A percentile compares a stretch with the other conserved stretches of the same genome.
Conservation (phyloP, 1,284 basidiomycete species). For the Austroboletus niveus region DNA sequence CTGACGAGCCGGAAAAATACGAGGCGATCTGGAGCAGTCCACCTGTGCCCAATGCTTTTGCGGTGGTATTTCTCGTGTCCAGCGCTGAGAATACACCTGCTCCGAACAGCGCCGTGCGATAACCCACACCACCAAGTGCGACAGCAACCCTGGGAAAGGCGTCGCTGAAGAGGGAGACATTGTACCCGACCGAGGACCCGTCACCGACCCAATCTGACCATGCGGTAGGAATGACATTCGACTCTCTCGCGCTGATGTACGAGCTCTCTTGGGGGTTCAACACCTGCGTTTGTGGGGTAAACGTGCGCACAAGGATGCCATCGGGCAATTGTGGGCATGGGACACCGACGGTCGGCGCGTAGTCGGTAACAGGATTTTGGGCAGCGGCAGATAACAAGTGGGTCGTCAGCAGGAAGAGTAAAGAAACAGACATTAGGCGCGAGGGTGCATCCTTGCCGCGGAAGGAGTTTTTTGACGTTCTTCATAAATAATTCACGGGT, state of each 20-base stretch:
- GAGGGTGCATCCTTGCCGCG: conserved; percentile 9
- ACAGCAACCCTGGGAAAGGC: conserved; percentile 54
- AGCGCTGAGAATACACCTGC: conserved; percentile 57
- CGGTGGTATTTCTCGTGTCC: conserved; percentile 56
- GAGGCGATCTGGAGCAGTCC: conserved; percentile 64
- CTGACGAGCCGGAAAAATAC: conserved; percentile 62
- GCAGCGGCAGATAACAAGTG: conserved; percentile 1
- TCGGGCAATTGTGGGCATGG: conserved; percentile 49
- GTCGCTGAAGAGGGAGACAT: conserved; percentile 39
- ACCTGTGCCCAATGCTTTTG: conserved; percentile 56
- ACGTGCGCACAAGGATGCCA: conserved; percentile 48
- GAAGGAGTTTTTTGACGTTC: not conserved
- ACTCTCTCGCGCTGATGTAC: conserved; percentile 46
- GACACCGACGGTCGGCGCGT: conserved; percentile 48
- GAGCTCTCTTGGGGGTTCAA: conserved; percentile 47
- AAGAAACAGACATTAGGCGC: conserved; percentile 9
- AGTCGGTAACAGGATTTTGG: conserved; percentile 18
- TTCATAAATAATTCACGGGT: not conserved
- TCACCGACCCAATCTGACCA: conserved; percentile 62
- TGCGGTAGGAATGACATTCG: conserved; percentile 42
- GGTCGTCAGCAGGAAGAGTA: not conserved
- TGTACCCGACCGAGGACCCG: conserved; percentile 52
- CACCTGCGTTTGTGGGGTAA: conserved; percentile 50
- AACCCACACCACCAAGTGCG: conserved; percentile 58
- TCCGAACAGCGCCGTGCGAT: conserved; percentile 58